These are phyloP conservation scores for Jacaranda mimosifolia DNA, from an alignment of 257 asterid genomes.

Conservation along the genomic window DNA sequence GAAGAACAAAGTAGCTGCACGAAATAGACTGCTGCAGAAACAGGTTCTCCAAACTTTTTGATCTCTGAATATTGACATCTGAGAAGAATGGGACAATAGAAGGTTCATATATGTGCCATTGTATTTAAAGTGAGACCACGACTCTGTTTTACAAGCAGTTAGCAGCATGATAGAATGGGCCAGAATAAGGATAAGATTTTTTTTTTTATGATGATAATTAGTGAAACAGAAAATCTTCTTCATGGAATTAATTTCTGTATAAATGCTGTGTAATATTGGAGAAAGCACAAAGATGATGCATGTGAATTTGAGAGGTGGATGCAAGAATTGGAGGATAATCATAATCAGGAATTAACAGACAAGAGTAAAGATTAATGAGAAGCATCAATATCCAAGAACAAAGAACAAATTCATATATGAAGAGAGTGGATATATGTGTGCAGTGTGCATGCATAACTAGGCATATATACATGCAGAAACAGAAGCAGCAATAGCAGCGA, in stretches of 20 bases:
- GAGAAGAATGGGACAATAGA: neutral
- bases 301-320: neutral
- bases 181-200: neutral
- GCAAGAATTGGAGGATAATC: neutral
- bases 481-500: no score
- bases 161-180: neutral
- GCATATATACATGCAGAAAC: neutral
- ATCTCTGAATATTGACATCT: constrained; percentile 56
- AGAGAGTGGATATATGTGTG: neutral
- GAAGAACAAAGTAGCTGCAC: constrained; percentile 49
- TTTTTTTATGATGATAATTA: neutral
- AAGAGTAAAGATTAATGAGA: neutral
- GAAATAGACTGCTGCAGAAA: constrained; percentile 46
- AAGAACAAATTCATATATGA: neutral
- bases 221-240: neutral
- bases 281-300: neutral
- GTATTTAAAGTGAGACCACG: neutral
- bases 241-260: neutral
- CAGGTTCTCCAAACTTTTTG: constrained; percentile 47
- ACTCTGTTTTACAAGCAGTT: neutral
- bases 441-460: neutral
- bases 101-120: neutral
- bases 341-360: neutral
- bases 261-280: neutral
- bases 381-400: neutral